A percentile compares a stretch with the other conserved stretches of the same genome.
Conservation (phyloP, 441 rosid genomes). For the Theobroma grandiflorum region DNA sequence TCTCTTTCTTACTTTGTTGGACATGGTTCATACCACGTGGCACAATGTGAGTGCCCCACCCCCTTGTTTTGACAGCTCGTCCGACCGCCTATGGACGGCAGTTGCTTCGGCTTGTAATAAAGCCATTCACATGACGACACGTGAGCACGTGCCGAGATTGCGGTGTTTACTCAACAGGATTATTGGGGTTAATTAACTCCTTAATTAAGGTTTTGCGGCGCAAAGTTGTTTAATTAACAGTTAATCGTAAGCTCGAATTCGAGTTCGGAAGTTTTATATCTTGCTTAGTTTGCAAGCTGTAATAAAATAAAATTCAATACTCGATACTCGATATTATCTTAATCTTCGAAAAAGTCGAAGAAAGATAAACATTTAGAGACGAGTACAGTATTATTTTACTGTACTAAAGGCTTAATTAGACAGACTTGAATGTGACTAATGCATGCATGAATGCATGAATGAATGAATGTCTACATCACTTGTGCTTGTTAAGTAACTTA, state of each 20-base stretch:
- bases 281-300: constrained; percentile 27
- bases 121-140: constrained; percentile 45
- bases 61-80: constrained; percentile 23
- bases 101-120: constrained; percentile 22
- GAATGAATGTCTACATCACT: neutral
- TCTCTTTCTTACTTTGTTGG: neutral
- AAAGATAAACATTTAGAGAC: too few species aligned
- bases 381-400: neutral
- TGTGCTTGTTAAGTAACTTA: constrained; percentile 22
- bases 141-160: constrained; percentile 51
- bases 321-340: too few species aligned
- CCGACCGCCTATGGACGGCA: constrained; percentile 50
- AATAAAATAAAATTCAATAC: too few species aligned
- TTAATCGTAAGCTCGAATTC: constrained; percentile 13
- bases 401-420: constrained; percentile 27
- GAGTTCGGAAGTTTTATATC: neutral
- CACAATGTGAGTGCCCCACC: constrained; percentile 11
- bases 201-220: constrained; percentile 42
- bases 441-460: constrained; percentile 22
- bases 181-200: constrained; percentile 14
- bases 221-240: neutral
- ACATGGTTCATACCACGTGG: constrained; percentile 40
- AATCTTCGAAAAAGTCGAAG: too few species aligned
- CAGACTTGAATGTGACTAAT: neutral
- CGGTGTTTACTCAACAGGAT: constrained; percentile 27